A percentile compares a stretch with the other conserved stretches of the same genome.
Evolutionary conservation across 1,139 yeast species (phyloP).

Genomic region (Debaryomyces sp.): DNA sequence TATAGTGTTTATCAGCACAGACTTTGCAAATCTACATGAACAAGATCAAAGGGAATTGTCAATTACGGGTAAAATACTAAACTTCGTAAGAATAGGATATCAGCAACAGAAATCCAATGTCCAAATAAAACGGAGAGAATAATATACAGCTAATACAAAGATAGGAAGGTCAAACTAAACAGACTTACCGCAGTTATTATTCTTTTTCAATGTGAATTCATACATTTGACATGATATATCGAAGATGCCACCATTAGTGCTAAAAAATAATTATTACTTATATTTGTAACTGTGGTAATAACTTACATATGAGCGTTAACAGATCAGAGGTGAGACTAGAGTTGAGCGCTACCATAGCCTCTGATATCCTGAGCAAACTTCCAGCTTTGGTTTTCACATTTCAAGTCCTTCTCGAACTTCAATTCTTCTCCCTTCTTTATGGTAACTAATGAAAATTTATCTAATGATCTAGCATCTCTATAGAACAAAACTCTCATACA

Average conservation of each 20-base stretch:
- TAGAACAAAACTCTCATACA: slow-evolving; percentile 94
- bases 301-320: neutral
- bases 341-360: slow-evolving; percentile 79
- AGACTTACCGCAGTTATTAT: neutral
- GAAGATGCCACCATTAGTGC: neutral
- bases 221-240: neutral
- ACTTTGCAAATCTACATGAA: neutral
- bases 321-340: neutral
- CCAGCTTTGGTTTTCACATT: slow-evolving; percentile 84
- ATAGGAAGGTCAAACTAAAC: no score
- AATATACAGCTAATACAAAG: no score
- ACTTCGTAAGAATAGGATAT: no score
- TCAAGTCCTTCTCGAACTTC: slow-evolving; percentile 64
- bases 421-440: slow-evolving; percentile 58
- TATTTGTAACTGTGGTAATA: neutral
- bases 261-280: neutral
- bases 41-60: no score
- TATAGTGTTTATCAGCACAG: no score
- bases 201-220: neutral
- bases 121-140: no score
- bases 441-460: slow-evolving; percentile 82
- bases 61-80: no score
- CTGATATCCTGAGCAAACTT: slow-evolving; percentile 82
- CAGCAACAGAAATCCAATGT: no score
- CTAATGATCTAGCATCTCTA: slow-evolving; percentile 94